Base-by-base conservation (phyloP, 2,329 filamentous ascomycete species). In the Torrubiella hemipterigena region DNA sequence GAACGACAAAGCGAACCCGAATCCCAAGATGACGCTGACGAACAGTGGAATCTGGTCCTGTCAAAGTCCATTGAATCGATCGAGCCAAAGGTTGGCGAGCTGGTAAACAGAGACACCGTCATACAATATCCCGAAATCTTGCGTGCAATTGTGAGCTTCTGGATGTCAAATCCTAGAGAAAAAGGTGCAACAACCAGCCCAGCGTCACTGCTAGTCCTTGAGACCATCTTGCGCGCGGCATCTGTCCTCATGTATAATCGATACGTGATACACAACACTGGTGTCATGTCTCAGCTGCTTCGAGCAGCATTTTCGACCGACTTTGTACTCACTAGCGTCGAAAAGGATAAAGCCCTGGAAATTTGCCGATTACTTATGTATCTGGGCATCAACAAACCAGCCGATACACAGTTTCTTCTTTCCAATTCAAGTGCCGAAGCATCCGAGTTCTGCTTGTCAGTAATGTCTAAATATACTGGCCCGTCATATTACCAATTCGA, bases 401-500 rank as follows among this genome's bases (percentile, higher is more conserved):
- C 83, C 27, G 86, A 95, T 59, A 83, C 84, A 12, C 78, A 87
- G 46, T 76, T 79, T 38, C 65, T 98, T 18, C 52, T 78, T 22
- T 62, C 66, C 10, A 64, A 60, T 17, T 55, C 67, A 7, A 66
- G 69, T 3, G 43, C 65, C 6, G 58, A 60, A 29, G 65, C 71
- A 1, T 68, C 82, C 10, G 71, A 79, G 30, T 91, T 93, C 47
- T 73, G 67, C 39, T 62, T 93, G 14, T 69, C 76, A 31, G 79
- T 82, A 50, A 73, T 93, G 41, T 75, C 77, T 39, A 67, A 67
- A 29, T 85, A 89, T 36, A 77, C 79, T 41, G 73, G 76, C 11
- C 85, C 91, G 6, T 74, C 87, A 0, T 87, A 83, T 51, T 81
- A 98, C 42, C 86, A 96, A 44, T 96, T 98, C 54, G 91, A 98